A percentile compares a stretch with the other conserved stretches of the same genome.
Evolutionary conservation across 1,284 basidiomycete species (phyloP).

Genomic region (Moesziomyces aphidis): DNA sequence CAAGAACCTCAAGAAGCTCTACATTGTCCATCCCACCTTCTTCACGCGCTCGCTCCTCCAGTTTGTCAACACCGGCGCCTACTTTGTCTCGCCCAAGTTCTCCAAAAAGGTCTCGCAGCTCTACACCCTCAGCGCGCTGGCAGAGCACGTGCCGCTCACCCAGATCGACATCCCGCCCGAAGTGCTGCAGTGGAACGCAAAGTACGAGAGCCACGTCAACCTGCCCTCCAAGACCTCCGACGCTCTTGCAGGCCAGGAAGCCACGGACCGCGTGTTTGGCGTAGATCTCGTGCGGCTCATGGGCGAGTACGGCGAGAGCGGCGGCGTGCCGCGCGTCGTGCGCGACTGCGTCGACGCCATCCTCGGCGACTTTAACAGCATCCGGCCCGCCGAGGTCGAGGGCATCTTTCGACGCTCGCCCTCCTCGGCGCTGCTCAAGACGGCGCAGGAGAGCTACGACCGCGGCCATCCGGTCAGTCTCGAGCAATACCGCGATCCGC

Average conservation of each 20-base stretch:
- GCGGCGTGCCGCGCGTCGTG: conserved; percentile 80
- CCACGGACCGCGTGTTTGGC: conserved; percentile 79
- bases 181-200: conserved; percentile 74
- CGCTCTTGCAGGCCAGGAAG: conserved; percentile 69
- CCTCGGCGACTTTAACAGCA: conserved; percentile 22
- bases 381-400: conserved; percentile 76
- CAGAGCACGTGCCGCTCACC: conserved; percentile 79
- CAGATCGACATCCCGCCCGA: conserved; percentile 85
- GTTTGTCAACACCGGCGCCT: conserved; percentile 84
- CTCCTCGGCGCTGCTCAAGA: conserved; percentile 76
- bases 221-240: conserved; percentile 3
- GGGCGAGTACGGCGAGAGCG: conserved; percentile 81
- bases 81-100: conserved; percentile 89
- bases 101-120: conserved; percentile 83
- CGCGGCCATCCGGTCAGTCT: conserved; percentile 83
- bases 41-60: conserved; percentile 77
- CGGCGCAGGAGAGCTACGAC: conserved; percentile 83
- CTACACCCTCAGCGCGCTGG: conserved; percentile 79
- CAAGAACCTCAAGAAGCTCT: conserved; percentile 86
- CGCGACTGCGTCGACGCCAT: conserved; percentile 81
- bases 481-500: conserved; percentile 78
- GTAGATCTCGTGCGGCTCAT: conserved; percentile 82
- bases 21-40: conserved; percentile 85
- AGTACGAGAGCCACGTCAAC: conserved; percentile 32
- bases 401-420: conserved; percentile 84